A percentile compares a stretch with the other conserved stretches of the same genome.
phyloP scores from a whole-genome alignment of 106 monocot species.

The Chionographis japonica region DNA sequence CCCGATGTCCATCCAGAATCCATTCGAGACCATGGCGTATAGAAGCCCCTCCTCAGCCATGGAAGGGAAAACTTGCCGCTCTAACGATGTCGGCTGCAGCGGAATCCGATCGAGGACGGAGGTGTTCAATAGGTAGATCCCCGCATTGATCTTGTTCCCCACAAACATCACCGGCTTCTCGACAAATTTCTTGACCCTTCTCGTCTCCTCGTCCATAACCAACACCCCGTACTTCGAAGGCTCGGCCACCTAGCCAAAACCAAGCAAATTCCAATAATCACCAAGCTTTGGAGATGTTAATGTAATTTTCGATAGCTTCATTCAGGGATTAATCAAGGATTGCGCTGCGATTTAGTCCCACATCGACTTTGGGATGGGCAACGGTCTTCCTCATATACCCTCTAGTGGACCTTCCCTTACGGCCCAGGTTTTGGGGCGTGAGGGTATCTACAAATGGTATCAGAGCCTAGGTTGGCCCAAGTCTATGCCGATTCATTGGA shows the following conservation, averaged over 20 bases:
- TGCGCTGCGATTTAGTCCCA: too few relatives aligned
- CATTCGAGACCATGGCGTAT: constrained; percentile 3
- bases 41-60: constrained; percentile 4
- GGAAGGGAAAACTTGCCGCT: constrained; percentile 10
- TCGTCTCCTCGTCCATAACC: constrained; percentile 24
- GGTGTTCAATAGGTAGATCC: constrained; percentile 24
- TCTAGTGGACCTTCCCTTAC: too few relatives aligned
- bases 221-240: constrained; percentile 30
- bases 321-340: neutral
- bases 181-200: constrained; percentile 22
- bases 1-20: constrained; percentile 18
- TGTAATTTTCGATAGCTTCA: neutral
- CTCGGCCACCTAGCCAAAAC: constrained; percentile 13
- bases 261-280: neutral
- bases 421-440: too few relatives aligned
- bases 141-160: constrained; percentile 34
- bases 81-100: constrained; percentile 10
- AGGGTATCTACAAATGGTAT: too few relatives aligned
- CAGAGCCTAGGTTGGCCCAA: too few relatives aligned
- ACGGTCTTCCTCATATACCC: too few relatives aligned
- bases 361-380: too few relatives aligned
- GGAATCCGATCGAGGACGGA: constrained; percentile 15
- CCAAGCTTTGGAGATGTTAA: neutral
- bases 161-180: constrained; percentile 29
- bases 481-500: too few relatives aligned